Conservation (phyloP, 2,329 filamentous ascomycete genomes). For the Pseudofabraea citricarpa region DNA sequence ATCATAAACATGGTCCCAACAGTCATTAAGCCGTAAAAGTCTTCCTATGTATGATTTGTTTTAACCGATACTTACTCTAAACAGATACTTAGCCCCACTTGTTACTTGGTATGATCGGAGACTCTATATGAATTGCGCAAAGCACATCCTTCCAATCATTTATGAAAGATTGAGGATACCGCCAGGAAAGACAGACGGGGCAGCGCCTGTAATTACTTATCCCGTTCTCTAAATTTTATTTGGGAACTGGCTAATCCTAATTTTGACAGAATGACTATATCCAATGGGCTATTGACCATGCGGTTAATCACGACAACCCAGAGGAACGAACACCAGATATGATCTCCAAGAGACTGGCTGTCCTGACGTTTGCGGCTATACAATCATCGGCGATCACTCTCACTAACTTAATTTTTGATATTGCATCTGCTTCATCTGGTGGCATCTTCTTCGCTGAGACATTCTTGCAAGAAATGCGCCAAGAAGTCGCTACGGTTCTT, state of each 20-base stretch:
- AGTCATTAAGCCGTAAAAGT: conserved; percentile 27
- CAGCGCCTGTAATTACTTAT: conserved; percentile 19
- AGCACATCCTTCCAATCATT: conserved; percentile 30
- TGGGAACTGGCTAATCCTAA: conserved; percentile 12
- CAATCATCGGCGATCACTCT: conserved; percentile 35
- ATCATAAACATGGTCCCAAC: conserved; percentile 26
- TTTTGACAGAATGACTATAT: conserved; percentile 31
- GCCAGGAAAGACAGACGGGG: conserved; percentile 5
- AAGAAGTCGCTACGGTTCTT: conserved; percentile 31
- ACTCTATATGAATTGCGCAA: conserved; percentile 22
- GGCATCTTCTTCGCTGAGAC: conserved; percentile 25
- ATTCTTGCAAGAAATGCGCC: conserved; percentile 32
- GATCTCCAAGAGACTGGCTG: conserved; percentile 20
- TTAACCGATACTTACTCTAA: too few species aligned
- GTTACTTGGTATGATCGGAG: conserved; percentile 15
- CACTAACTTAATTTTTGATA: conserved; percentile 35
- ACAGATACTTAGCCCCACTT: conserved; percentile 15
- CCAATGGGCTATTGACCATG: conserved; percentile 34
- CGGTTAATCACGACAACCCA: conserved; percentile 30
- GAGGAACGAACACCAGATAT: conserved; percentile 30
- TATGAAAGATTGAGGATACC: conserved; percentile 22
- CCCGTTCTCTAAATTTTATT: conserved; percentile 6
- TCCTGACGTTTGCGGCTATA: conserved; percentile 21
- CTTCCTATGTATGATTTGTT: too few species aligned
- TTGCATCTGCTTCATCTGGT: conserved; percentile 28